Evolutionary conservation across 805 yeast species (phyloP).

Genomic region (Tetrapisispora arboricola): DNA sequence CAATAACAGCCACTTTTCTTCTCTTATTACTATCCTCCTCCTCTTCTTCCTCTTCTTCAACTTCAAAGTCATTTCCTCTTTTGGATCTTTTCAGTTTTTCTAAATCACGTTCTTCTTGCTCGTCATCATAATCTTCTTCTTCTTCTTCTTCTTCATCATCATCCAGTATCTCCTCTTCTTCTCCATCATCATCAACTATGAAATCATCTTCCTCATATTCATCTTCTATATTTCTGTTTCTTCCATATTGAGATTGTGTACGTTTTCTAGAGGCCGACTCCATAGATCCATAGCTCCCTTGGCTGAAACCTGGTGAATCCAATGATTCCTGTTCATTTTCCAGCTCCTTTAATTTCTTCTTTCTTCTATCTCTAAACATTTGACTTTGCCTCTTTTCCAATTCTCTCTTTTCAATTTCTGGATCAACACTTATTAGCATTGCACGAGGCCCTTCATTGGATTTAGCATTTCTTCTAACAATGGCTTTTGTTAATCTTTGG

Average conservation of each 20-base stretch:
- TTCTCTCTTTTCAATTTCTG: slow-evolving; percentile 54
- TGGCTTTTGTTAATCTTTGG: slow-evolving; percentile 62
- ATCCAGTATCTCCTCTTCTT: slow-evolving; percentile 23
- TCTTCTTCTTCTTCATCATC: slow-evolving; percentile 30
- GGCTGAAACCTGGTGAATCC: slow-evolving; percentile 23
- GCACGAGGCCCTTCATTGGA: slow-evolving; percentile 31
- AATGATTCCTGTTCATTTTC: slow-evolving; percentile 44
- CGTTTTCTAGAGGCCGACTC: slow-evolving; percentile 1
- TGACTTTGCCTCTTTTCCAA: slow-evolving; percentile 59
- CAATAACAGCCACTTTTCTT: slow-evolving; percentile 24
- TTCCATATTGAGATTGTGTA: slow-evolving; percentile 5
- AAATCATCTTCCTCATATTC: slow-evolving; percentile 30
- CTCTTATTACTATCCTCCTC: slow-evolving; percentile 13
- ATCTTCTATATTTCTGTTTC: slow-evolving; percentile 11
- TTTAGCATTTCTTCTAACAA: slow-evolving; percentile 32
- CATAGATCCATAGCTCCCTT: slow-evolving; percentile 7
- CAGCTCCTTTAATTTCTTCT: slow-evolving; percentile 44
- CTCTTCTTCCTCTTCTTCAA: slow-evolving; percentile 18
- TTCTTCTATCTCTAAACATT: slow-evolving; percentile 56
- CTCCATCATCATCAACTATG: slow-evolving; percentile 30
- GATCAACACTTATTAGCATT: slow-evolving; percentile 44
- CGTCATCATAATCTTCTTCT: slow-evolving; percentile 37
- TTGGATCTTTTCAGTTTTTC: slow-evolving; percentile 48
- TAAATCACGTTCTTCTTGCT: slow-evolving; percentile 42
- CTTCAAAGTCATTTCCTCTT: slow-evolving; percentile 44